Conservation (phyloP, 2,329 filamentous ascomycete species). For the Colletotrichum trifolii region DNA sequence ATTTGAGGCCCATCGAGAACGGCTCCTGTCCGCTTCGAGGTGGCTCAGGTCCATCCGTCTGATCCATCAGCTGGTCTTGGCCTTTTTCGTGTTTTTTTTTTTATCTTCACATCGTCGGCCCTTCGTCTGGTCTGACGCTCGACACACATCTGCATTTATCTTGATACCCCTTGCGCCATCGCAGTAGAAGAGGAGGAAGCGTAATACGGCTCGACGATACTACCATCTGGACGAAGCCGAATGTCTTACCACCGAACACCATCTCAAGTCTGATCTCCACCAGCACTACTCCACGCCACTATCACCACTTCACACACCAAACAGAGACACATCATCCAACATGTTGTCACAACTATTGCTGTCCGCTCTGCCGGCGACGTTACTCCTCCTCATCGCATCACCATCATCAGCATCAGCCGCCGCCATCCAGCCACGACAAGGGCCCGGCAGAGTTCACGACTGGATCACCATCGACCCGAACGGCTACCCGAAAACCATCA, state of each 20-base stretch:
- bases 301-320: neutral
- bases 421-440: conserved; percentile 27
- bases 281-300: too few species aligned
- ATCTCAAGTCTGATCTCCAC: conserved; percentile 7
- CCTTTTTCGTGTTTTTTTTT: neutral
- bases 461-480: conserved; percentile 48
- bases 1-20: conserved; percentile 22
- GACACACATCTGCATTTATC: neutral
- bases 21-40: conserved; percentile 5
- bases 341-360: conserved; percentile 23
- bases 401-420: conserved; percentile 18
- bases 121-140: neutral
- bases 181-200: neutral
- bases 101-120: neutral
- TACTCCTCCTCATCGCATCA: conserved; percentile 8
- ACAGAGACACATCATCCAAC: conserved; percentile 4
- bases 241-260: conserved; percentile 6
- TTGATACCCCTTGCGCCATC: too few species aligned
- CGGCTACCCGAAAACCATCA: conserved; percentile 44
- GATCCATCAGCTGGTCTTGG: neutral
- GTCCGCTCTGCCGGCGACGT: conserved; percentile 20
- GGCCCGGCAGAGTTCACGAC: conserved; percentile 27
- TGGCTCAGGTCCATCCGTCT: conserved; percentile 4
- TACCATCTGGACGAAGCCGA: neutral
- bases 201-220: conserved; percentile 4